These are phyloP conservation scores for Saccharomycopsis babjevae DNA, from an alignment of 805 yeast species.

Conservation along the genomic window DNA sequence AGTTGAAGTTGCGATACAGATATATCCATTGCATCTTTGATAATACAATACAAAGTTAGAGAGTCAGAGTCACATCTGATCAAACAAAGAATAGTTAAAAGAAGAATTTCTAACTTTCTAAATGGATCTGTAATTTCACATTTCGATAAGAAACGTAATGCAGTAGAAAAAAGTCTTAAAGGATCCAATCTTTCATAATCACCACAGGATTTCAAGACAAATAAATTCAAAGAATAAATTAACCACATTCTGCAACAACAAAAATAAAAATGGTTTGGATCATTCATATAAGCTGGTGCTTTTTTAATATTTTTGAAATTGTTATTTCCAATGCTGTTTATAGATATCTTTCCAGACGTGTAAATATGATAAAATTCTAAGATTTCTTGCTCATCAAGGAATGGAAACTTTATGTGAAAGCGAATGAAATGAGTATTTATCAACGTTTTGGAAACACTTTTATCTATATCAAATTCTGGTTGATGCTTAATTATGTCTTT, in stretches of 20 bases:
- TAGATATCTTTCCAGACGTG: slow-evolving; percentile 23
- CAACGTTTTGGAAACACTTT: slow-evolving; percentile 37
- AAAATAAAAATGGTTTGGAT: slow-evolving; percentile 38
- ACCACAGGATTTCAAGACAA: slow-evolving; percentile 45
- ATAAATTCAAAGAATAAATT: slow-evolving; percentile 41
- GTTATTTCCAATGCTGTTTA: neutral
- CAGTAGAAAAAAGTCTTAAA: slow-evolving; percentile 46
- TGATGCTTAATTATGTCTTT: slow-evolving; percentile 36
- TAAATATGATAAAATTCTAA: slow-evolving; percentile 41
- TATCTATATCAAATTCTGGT: slow-evolving; percentile 45
- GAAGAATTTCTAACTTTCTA: slow-evolving; percentile 39
- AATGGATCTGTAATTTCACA: slow-evolving; percentile 29
- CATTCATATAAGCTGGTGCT: slow-evolving; percentile 23
- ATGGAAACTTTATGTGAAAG: slow-evolving; percentile 47
- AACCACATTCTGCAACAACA: slow-evolving; percentile 48
- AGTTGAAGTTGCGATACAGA: slow-evolving; percentile 29
- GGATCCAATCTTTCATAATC: slow-evolving; percentile 47
- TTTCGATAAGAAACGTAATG: slow-evolving; percentile 44
- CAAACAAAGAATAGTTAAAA: slow-evolving; percentile 43
- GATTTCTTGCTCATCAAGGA: slow-evolving; percentile 43
- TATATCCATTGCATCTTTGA: slow-evolving; percentile 41
- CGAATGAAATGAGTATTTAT: slow-evolving; percentile 46
- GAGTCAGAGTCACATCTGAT: slow-evolving; percentile 56
- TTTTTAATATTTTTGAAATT: neutral
- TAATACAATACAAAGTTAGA: slow-evolving; percentile 40